Base-by-base conservation (phyloP, 1,284 basidiomycete species). In the Irpex sp. region DNA sequence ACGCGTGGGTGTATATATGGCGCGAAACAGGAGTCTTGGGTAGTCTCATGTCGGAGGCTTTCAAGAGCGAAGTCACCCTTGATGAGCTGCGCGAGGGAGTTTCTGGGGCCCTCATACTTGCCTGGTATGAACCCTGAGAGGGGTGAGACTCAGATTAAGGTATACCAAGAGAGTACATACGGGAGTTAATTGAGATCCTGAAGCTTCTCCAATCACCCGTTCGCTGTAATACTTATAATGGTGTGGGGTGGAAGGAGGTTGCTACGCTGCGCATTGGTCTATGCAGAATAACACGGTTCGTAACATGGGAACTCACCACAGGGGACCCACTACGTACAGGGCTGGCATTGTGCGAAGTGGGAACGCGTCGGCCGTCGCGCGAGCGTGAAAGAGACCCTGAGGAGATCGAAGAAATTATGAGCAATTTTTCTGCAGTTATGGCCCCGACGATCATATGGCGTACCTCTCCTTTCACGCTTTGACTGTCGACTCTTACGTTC, bases 401-500 rank as follows among this genome's bases (percentile, higher is more conserved):
- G 44, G 31, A 36, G 55, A 56, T 58, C 38, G 17, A 48, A 56
- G n/a, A 58, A 21, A n/a, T 36, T 38, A 9, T 34, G 19, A 21
- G 15, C 13, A 34, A 56, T 31, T 56, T 36, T 21, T 15, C 6
- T 15, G 34, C 7, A 9, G 7, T 26, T 17, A 15, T 34, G 11
- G 34, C 9, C 19, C 34, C 19, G 54, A 34, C 7, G 8, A 19
- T 13, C 54, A 6, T 51, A 47, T 17, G 37, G 21, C 70, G 40
- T 58, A 73, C 73, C 68, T 66, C 70, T 66, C 55, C 69, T 84
- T 58, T 82, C 83, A 64, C 75, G 82, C 69, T 79, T 82, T 63
- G 76, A 82, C 64, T 82, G 82, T 67, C 73, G 74, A 62, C 83
- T 83, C 75, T 88, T 86, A 54, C 85, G 82, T 72, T 91, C 89